Percentiles rank a stretch among this genome's conserved stretches.
These are phyloP conservation scores for Apiotrichum sp. DNA, from an alignment of 1,284 basidiomycete genomes.

Conservation along the genomic window DNA sequence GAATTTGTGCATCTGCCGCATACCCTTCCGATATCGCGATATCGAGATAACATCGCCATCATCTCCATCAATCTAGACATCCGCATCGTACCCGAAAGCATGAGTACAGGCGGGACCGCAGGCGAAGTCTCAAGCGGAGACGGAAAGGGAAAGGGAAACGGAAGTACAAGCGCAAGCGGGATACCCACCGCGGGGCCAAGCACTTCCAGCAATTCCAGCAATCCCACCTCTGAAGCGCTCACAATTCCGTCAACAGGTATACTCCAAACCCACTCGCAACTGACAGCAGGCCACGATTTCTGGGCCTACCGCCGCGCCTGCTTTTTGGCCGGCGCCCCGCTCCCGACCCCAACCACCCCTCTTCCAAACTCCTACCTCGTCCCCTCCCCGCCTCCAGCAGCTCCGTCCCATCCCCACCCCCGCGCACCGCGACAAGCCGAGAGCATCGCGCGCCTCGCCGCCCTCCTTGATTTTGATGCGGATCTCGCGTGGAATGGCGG, in stretches of 20 bases:
- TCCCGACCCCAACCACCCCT: constrained; percentile 11
- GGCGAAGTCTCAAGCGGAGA: too few species aligned
- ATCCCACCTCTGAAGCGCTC: neutral
- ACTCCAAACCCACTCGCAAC: too few species aligned
- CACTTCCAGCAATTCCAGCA: too few species aligned
- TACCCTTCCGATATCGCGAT: too few species aligned
- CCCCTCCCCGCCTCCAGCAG: neutral
- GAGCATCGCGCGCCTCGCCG: constrained; percentile 29
- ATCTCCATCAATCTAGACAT: too few species aligned
- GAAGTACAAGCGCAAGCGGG: too few species aligned
- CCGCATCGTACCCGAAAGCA: too few species aligned
- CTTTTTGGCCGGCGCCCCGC: constrained; percentile 34
- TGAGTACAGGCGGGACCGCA: too few species aligned
- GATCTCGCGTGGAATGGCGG: constrained; percentile 38
- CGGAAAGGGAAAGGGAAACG: too few species aligned
- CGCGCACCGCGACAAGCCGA: constrained; percentile 5
- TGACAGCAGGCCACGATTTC: constrained; percentile 33
- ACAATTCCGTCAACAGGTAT: neutral
- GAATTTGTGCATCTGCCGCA: too few species aligned
- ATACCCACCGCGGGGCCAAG: too few species aligned
- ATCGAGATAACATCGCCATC: too few species aligned
- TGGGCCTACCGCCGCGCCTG: constrained; percentile 38
- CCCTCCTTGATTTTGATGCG: constrained; percentile 29
- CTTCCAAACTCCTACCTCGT: neutral
- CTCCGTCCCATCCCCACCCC: constrained; percentile 20